Base-by-base conservation (phyloP, 352 stramenopile genomes). In the Phytophthora colocasiae region DNA sequence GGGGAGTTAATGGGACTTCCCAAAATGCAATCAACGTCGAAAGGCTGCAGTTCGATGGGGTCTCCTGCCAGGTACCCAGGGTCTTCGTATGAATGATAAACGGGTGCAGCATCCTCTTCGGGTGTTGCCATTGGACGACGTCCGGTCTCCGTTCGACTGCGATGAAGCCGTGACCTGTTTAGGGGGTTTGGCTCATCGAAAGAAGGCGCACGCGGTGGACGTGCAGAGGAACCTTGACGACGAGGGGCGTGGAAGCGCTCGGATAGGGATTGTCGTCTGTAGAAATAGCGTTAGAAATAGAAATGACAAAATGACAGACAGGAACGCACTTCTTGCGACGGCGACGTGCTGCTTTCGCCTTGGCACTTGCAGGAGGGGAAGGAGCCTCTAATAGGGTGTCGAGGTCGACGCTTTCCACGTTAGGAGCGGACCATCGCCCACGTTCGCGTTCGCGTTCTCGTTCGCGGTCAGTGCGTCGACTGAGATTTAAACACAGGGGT, bases 71-170 rank as follows among this genome's bases (percentile, higher is more conserved):
- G 59, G 70, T 90, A 93, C 4, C 85, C 85, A 4, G 85, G 85
- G 66, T 93, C 85, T 40, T 93, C 85, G 59, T 90, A 93, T 19
- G 85, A 93, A 58, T 84, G 80, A 53, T 93, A 93, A 27, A 83
- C 73, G n/a, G 77, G 66, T 1, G 56, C 60, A 6, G 77, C 69
- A 24, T 87, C 66, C 26, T 81, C 73, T 17, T 83, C 60, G 5
- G 57, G 39, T 36, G 53, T 53, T 11, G 63, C 19, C 49, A 60
- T 43, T 6, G 52, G 39, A 26, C 73, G 78, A 29, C 64, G 72
- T 0, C 58, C 71, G 6, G 68, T 31, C 19, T 80, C 68, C 5
- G 63, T 77, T 17, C 69, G 72, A 44, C 69, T 72, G 54, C 78
- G 78, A 19, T 76, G 58, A 11, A 67, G 36, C 15, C 55, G 62